phyloP scores from a whole-genome alignment of 805 yeast species.

The Metschnikowia hibisci region DNA sequence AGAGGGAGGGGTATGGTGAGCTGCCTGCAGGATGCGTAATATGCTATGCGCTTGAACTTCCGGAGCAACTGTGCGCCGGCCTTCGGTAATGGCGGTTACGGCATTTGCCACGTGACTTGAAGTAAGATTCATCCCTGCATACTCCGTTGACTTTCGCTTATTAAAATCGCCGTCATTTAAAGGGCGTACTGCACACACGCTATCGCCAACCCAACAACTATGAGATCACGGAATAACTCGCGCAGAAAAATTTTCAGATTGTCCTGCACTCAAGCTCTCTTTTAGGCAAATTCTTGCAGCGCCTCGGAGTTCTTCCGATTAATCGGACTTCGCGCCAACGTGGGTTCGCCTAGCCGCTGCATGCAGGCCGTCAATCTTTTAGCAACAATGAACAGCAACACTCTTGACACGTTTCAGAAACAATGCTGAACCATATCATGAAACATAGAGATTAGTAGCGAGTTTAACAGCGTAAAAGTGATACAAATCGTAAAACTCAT shows the following conservation, averaged over 20 bases:
- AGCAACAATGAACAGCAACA: too few species aligned
- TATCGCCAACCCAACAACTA: slow-evolving; percentile 6
- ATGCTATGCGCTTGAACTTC: slow-evolving; percentile 7
- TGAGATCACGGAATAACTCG: slow-evolving; percentile 7
- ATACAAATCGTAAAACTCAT: too few species aligned
- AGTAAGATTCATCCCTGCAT: too few species aligned
- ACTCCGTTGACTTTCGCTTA: too few species aligned
- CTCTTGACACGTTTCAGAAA: too few species aligned
- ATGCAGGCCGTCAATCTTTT: too few species aligned
- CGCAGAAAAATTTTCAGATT: slow-evolving; percentile 7
- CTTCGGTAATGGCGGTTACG: neutral
- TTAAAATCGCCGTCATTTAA: too few species aligned
- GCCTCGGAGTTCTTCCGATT: slow-evolving; percentile 7
- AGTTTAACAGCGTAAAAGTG: too few species aligned
- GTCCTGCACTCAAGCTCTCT: neutral
- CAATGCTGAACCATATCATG: too few species aligned
- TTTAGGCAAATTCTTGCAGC: neutral
- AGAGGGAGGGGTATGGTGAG: slow-evolving; percentile 13
- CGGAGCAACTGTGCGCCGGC: slow-evolving; percentile 1
- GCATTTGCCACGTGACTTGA: neutral
- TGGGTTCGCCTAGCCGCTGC: neutral
- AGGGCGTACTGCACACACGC: neutral
- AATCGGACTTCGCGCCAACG: neutral
- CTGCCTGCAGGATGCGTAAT: slow-evolving; percentile 9
- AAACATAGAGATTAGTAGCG: too few species aligned